Evolutionary conservation across 108 stramenopile species (phyloP).

Genomic region (Skeletonema menzelii): DNA sequence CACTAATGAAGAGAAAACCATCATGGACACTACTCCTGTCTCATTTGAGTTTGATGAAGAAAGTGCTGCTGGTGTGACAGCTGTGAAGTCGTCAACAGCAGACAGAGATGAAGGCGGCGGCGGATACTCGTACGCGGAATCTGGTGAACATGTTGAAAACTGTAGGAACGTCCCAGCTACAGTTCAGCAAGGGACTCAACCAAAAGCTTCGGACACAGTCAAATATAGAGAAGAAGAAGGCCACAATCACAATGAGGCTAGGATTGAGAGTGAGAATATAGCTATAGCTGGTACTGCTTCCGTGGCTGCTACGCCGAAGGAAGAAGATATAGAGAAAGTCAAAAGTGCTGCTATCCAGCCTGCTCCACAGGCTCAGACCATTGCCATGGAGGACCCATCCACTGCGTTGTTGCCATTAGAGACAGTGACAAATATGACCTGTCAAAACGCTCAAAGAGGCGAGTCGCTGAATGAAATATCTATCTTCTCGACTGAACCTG

Average conservation of each 20-base stretch:
- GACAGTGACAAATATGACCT: not conserved
- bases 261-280: not conserved
- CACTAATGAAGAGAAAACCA: too few species aligned
- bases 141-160: not conserved
- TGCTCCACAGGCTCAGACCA: not conserved
- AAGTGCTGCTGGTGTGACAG: too few species aligned
- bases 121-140: not conserved
- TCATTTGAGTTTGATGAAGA: too few species aligned
- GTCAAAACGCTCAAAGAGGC: too few species aligned
- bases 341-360: not conserved
- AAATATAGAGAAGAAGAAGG: not conserved
- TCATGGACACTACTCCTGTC: too few species aligned
- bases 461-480: too few species aligned
- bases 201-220: not conserved
- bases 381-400: not conserved
- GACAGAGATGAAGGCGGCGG: too few species aligned
- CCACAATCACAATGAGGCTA: not conserved
- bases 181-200: not conserved
- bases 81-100: too few species aligned
- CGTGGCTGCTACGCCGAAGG: not conserved
- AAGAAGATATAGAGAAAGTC: not conserved
- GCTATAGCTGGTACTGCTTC: not conserved
- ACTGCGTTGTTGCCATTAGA: not conserved
- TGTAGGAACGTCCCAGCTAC: not conserved
- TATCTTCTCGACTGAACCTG: too few species aligned